Percentiles rank a stretch among this genome's conserved stretches.
Conservation (phyloP, 129 eudicot genomes). For the Kitagawia praeruptora region DNA sequence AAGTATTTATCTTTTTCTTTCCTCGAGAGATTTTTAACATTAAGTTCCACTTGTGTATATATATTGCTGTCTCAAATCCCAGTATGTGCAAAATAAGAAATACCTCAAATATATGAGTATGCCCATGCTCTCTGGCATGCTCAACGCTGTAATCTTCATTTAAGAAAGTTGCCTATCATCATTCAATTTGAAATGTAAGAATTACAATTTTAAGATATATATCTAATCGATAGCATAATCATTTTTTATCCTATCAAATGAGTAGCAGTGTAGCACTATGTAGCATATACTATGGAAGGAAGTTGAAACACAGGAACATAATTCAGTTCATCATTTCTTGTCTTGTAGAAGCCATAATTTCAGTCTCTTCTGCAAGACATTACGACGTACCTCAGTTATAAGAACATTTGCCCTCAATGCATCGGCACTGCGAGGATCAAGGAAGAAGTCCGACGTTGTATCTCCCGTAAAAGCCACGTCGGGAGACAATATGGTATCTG, state of each 20-base stretch:
- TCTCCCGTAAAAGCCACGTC: constrained; percentile 98
- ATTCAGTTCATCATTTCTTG: not conserved
- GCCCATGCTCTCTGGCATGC: constrained; percentile 95
- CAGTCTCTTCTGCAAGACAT: not conserved
- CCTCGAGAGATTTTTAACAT: not conserved
- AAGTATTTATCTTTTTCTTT: not conserved
- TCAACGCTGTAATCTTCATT: constrained; percentile 62
- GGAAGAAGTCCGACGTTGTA: constrained; percentile 78
- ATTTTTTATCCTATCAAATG: not conserved
- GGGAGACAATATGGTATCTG: constrained; percentile 79
- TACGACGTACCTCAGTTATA: constrained; percentile 67
- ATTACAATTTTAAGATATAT: not conserved
- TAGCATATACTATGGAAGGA: not conserved
- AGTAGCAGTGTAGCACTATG: not conserved
- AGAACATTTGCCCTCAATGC: constrained; percentile 90
- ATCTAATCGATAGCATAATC: not conserved
- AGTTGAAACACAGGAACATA: not conserved
- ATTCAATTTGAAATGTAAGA: not conserved
- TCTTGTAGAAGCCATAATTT: not conserved
- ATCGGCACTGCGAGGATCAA: constrained; percentile 88
- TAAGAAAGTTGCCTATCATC: constrained; percentile 83
- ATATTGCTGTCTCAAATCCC: not conserved
- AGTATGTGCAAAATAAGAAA: not conserved
- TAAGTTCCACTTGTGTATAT: not conserved
- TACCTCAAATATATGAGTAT: constrained; percentile 93